phyloP scores from a whole-genome alignment of 345 rosid species.

The Lepidium africanum region DNA sequence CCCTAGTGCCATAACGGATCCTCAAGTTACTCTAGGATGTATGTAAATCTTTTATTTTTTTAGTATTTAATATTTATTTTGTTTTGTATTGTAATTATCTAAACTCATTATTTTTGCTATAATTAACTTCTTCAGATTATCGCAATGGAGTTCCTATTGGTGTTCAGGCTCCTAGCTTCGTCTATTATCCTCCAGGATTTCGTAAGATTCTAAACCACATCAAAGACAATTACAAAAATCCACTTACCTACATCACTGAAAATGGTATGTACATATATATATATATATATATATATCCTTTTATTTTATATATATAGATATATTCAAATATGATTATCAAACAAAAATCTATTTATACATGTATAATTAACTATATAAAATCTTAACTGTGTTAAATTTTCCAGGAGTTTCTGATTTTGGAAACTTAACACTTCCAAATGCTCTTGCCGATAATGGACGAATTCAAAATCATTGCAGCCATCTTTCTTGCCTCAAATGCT shows the following conservation, averaged over 20 bases:
- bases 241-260: slow-evolving; percentile 21
- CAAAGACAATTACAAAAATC: slow-evolving; percentile 3
- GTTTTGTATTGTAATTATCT: neutral
- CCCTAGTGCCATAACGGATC: slow-evolving; percentile 1
- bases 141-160: slow-evolving; percentile 10
- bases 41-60: neutral
- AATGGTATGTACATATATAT: neutral
- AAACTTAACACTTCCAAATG: neutral
- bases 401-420: neutral
- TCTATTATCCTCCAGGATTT: slow-evolving; percentile 17
- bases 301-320: neutral
- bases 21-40: slow-evolving; percentile 7
- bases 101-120: neutral
- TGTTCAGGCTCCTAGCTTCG: slow-evolving; percentile 1
- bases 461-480: neutral
- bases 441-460: neutral
- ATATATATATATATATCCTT: neutral
- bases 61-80: too few relatives aligned
- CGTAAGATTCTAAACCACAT: slow-evolving; percentile 5
- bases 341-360: too few relatives aligned
- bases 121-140: neutral
- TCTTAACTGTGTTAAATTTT: neutral
- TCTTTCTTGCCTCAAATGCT: neutral
- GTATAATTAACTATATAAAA: too few relatives aligned
- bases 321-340: neutral